These are phyloP conservation scores for Colletotrichum nymphaeae DNA, from an alignment of 2,329 filamentous ascomycete species.

Conservation along the genomic window DNA sequence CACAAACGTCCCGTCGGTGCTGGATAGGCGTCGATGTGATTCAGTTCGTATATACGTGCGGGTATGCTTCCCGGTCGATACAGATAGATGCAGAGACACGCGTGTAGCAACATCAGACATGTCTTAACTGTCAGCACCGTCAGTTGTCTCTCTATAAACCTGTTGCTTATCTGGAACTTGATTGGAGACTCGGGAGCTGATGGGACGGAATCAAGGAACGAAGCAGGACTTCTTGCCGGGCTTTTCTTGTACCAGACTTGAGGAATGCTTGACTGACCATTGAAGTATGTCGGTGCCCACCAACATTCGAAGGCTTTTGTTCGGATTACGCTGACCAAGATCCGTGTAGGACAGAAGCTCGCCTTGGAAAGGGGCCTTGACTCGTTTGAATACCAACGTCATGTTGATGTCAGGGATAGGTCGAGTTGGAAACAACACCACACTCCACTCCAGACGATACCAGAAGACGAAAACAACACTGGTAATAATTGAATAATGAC, in stretches of 20 bases:
- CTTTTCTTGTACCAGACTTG: not conserved
- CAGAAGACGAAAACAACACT: not conserved
- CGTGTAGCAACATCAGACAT: not conserved
- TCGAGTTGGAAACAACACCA: slow-evolving; percentile 6
- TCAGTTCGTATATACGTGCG: not conserved
- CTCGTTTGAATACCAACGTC: not conserved
- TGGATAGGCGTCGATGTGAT: not conserved
- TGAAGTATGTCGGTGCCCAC: not conserved
- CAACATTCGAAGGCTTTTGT: not conserved
- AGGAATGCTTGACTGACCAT: not conserved
- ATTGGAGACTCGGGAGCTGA: not conserved
- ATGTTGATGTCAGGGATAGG: slow-evolving; percentile 26
- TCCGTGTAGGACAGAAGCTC: not conserved
- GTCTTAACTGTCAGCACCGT: not conserved
- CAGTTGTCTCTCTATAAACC: not conserved
- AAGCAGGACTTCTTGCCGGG: not conserved
- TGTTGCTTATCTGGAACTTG: not conserved
- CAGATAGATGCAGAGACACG: not conserved
- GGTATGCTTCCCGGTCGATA: not conserved
- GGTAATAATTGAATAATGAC: not conserved
- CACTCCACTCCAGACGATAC: slow-evolving; percentile 4
- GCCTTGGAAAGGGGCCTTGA: not conserved
- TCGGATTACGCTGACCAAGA: not conserved
- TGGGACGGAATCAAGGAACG: not conserved
- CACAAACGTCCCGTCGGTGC: not conserved